A percentile compares a stretch with the other conserved stretches of the same genome.
Conservation (phyloP, 2,329 filamentous ascomycete genomes). For the Monilinia fructicola region DNA sequence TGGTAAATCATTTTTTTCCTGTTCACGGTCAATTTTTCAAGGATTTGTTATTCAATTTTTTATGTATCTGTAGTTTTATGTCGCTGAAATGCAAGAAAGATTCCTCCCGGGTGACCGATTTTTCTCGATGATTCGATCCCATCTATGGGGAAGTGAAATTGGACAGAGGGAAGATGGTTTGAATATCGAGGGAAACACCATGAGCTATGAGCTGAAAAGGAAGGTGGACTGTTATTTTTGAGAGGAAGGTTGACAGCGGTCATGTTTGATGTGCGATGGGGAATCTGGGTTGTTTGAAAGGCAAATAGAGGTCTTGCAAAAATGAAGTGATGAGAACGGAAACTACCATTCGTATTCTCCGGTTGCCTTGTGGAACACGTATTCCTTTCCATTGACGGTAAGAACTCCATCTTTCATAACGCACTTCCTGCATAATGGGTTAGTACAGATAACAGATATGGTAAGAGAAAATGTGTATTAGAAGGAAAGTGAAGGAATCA, state of each 20-base stretch:
- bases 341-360: slow-evolving; percentile 96
- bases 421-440: slow-evolving; percentile 71
- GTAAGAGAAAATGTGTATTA: slow-evolving; percentile 1
- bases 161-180: not conserved
- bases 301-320: not conserved
- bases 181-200: not conserved
- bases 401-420: slow-evolving; percentile 95
- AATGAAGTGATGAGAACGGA: not conserved
- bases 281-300: too few species aligned
- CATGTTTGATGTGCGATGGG: not conserved
- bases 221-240: not conserved
- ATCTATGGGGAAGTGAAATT: slow-evolving; percentile 3
- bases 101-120: not conserved
- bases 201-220: not conserved
- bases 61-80: not conserved
- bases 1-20: not conserved
- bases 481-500: not conserved
- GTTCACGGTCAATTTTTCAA: not conserved
- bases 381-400: slow-evolving; percentile 90
- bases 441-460: slow-evolving; percentile 10
- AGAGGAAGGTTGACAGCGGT: not conserved
- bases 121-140: slow-evolving; percentile 11
- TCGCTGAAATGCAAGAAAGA: not conserved
- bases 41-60: not conserved
- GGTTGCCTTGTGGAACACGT: slow-evolving; percentile 95